phyloP scores from a whole-genome alignment of 768 basidiomycete species.

The Termitomyces sp. region DNA sequence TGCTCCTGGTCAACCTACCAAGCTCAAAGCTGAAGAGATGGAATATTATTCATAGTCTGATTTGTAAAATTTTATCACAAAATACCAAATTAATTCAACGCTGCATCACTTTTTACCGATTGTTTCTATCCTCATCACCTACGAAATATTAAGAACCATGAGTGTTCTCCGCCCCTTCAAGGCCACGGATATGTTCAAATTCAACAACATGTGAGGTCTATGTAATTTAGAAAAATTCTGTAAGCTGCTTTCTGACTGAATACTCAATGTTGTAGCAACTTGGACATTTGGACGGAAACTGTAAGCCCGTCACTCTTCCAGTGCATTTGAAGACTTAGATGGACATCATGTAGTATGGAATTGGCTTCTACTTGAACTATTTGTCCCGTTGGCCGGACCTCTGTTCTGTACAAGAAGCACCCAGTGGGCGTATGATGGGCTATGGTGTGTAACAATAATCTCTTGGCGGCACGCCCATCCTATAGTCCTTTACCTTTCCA shows the following conservation, averaged over 20 bases:
- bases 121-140: neutral
- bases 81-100: no score
- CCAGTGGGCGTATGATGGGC: slow-evolving; percentile 83
- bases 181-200: slow-evolving; percentile 86
- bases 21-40: neutral
- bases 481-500: neutral
- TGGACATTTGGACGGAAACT: slow-evolving; percentile 97
- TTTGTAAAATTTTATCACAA: neutral
- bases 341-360: slow-evolving; percentile 58
- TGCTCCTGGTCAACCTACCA: neutral
- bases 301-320: slow-evolving; percentile 38
- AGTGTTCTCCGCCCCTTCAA: slow-evolving; percentile 82
- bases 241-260: neutral
- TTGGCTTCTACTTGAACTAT: slow-evolving; percentile 85
- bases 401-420: slow-evolving; percentile 77
- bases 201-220: slow-evolving; percentile 72
- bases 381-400: slow-evolving; percentile 90
- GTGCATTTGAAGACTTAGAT: neutral
- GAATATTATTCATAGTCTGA: neutral
- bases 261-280: slow-evolving; percentile 50
- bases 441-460: slow-evolving; percentile 59
- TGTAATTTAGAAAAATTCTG: neutral
- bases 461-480: slow-evolving; percentile 1
- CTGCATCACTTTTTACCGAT: neutral
- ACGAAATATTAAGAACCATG: slow-evolving; percentile 41